These are phyloP conservation scores for Calonectria pteridis DNA, from an alignment of 2,329 filamentous ascomycete genomes.

Conservation along the genomic window DNA sequence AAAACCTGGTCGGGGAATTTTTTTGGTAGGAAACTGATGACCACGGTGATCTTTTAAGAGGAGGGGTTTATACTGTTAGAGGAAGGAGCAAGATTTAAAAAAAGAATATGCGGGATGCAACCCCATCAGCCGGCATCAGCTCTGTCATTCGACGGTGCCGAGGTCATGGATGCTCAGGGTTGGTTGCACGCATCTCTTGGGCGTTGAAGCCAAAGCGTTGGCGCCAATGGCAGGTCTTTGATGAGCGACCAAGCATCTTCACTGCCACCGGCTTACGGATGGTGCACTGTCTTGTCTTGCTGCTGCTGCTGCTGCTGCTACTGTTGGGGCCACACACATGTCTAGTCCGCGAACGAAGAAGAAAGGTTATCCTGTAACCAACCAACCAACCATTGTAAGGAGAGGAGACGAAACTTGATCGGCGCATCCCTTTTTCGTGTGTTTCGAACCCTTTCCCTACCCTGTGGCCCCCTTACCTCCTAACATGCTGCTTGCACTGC, in stretches of 20 bases:
- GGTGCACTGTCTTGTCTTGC: background rate
- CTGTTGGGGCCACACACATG: background rate
- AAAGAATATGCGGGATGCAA: conserved; percentile 15
- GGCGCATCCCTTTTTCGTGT: background rate
- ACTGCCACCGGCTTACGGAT: conserved; percentile 12
- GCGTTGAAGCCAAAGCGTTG: background rate
- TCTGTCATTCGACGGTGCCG: background rate
- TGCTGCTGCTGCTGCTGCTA: too few relatives aligned
- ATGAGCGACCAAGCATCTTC: background rate
- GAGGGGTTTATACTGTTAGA: conserved; percentile 1
- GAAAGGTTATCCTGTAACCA: background rate
- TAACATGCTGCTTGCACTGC: background rate
- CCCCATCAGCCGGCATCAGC: background rate
- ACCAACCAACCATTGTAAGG: background rate
- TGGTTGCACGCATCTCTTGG: background rate
- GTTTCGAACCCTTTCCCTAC: background rate
- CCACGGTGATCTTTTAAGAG: background rate
- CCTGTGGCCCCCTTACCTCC: background rate
- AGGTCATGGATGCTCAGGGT: background rate
- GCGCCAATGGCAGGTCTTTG: background rate
- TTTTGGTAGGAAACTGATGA: background rate
- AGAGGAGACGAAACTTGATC: conserved; percentile 5
- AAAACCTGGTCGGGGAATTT: background rate
- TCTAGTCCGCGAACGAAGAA: background rate
- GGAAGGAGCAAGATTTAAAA: conserved; percentile 12